Evolutionary conservation across 2,329 filamentous ascomycete genomes (phyloP), one percentile per base, ranked within the genome.

Genomic region (Diaporthe ampelina): DNA sequence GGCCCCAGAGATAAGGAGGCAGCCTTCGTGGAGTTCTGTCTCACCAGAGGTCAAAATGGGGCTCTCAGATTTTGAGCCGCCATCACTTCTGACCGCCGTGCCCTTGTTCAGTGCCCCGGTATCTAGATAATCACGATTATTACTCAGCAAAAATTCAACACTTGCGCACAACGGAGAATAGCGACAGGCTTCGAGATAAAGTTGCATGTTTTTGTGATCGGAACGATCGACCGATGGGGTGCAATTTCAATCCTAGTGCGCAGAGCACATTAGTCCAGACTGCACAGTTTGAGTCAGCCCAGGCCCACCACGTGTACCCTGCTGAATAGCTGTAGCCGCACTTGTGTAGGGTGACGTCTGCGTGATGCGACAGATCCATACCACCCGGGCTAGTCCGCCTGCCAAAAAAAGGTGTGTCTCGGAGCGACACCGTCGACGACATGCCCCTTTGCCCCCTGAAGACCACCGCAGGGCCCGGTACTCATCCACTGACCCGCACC

Each of bases 301-400:
- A 52, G 63, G 32, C 48, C 63, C 63, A 67, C 63, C 63, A 52
- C 63, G 29, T 67, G 63, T 52, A 32, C n/a, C 37, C 45, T 67
- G 63, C 45, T 67, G 63, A 52, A 52, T 52, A 67, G 40, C 26
- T 24, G 21, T 35, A 45, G 21, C 29, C 43, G 45, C 63, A 67
- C 63, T 52, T 67, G 63, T 37, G 45, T 35, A 67, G 45, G 61
- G 45, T 67, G 61, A 67, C 43, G 61, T 67, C 29, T 50, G 61
- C 45, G 21, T 37, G 45, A 52, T 52, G 37, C 37, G 58, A 37
- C 35, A 6, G 13, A 59, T 24, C 24, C n/a, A 43, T 50, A 9
- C 45, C 29, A 24, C 35, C 21, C 26, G 45, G 45, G 8, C 29
- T 52, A 26, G 63, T 19, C 61, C 29, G 43, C 45, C 26, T 67